Percentiles rank a stretch among this genome's conserved stretches.
These are phyloP conservation scores for Globisporangium paroecandrum DNA, from an alignment of 352 stramenopile species.

Conservation along the genomic window DNA sequence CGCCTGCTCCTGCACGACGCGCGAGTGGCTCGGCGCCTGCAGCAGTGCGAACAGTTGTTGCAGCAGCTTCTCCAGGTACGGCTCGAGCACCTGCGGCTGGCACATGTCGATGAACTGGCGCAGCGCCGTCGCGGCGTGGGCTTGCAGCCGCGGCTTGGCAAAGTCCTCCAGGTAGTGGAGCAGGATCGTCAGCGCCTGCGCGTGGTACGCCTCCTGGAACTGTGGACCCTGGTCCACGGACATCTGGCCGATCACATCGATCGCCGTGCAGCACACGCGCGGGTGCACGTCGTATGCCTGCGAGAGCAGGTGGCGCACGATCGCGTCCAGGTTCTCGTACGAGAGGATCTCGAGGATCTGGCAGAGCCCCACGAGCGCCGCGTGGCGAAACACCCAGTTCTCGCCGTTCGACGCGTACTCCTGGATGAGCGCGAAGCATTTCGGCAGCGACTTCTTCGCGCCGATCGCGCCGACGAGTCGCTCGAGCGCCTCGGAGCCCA, in stretches of 20 bases:
- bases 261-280: constrained; percentile 76
- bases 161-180: constrained; percentile 64
- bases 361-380: constrained; percentile 72
- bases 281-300: constrained; percentile 68
- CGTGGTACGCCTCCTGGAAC: constrained; percentile 78
- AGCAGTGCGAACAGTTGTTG: constrained; percentile 65
- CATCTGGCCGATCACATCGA: constrained; percentile 83
- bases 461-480: constrained; percentile 62
- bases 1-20: constrained; percentile 74
- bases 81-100: constrained; percentile 49
- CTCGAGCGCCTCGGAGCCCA: constrained; percentile 77
- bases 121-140: constrained; percentile 69
- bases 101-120: constrained; percentile 87
- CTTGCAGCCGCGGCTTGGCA: constrained; percentile 60
- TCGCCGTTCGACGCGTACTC: constrained; percentile 56
- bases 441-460: constrained; percentile 67
- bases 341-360: constrained; percentile 80
- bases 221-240: constrained; percentile 74
- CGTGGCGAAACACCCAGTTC: constrained; percentile 76
- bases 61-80: constrained; percentile 75
- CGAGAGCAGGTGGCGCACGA: constrained; percentile 63
- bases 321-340: constrained; percentile 58
- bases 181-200: constrained; percentile 55
- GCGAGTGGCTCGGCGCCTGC: constrained; percentile 37
- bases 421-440: constrained; percentile 75